phyloP scores from a whole-genome alignment of 306 rosid genomes.

The Astragalus glycyphyllos region DNA sequence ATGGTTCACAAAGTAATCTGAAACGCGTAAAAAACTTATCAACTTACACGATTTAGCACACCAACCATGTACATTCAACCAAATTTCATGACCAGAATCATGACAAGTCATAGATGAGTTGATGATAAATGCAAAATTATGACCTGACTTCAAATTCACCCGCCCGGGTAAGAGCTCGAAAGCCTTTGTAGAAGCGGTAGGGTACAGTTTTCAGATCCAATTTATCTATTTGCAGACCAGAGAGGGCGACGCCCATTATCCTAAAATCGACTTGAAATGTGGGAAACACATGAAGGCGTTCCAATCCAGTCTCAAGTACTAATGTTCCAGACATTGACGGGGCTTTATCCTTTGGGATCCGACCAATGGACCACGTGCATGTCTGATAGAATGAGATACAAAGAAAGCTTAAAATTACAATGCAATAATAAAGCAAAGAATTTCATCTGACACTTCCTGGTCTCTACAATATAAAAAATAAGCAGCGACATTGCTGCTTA shows the following conservation, averaged over 20 bases:
- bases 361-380: constrained; percentile 85
- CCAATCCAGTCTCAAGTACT: constrained; percentile 80
- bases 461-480: background rate
- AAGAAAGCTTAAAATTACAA: constrained; percentile 24
- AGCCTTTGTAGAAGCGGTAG: constrained; percentile 79
- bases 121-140: constrained; percentile 38
- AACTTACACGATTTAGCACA: constrained; percentile 28
- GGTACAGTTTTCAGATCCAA: constrained; percentile 76
- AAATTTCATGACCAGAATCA: constrained; percentile 35
- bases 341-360: constrained; percentile 88
- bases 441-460: constrained; percentile 25
- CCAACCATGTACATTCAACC: constrained; percentile 36
- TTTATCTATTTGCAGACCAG: constrained; percentile 87
- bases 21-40: constrained; percentile 25
- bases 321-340: constrained; percentile 92
- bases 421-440: constrained; percentile 22
- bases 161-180: constrained; percentile 84
- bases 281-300: constrained; percentile 83
- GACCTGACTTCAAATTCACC: constrained; percentile 92
- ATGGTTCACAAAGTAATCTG: background rate
- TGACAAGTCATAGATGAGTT: constrained; percentile 29
- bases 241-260: constrained; percentile 89
- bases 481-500: constrained; percentile 10
- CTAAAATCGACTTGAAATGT: constrained; percentile 80
- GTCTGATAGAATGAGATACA: constrained; percentile 56